A percentile compares a stretch with the other conserved stretches of the same genome.
Evolutionary conservation across 257 asterid species (phyloP).

Genomic region (Solanum lycopersicoides): DNA sequence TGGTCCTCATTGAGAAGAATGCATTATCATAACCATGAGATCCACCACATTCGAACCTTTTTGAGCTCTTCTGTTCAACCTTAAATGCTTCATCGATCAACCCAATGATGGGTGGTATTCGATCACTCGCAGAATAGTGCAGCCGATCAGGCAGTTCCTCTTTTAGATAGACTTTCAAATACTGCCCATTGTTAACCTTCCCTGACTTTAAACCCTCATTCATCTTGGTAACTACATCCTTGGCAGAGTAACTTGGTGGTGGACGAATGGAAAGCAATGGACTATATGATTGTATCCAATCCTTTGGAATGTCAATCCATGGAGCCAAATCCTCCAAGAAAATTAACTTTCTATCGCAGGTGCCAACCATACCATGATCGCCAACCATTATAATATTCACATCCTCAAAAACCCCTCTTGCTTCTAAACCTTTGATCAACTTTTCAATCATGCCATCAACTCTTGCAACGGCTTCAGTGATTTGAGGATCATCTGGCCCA

Average conservation of each 20-base stretch:
- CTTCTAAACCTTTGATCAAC: constrained; percentile 49
- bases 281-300: constrained; percentile 52
- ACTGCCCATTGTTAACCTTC: constrained; percentile 37
- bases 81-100: constrained; percentile 50
- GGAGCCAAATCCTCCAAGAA: constrained; percentile 44
- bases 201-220: constrained; percentile 61
- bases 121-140: constrained; percentile 40
- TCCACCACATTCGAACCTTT: constrained; percentile 61
- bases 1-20: constrained; percentile 64
- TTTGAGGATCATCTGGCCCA: constrained; percentile 55
- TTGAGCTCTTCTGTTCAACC: constrained; percentile 39
- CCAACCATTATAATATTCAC: constrained; percentile 49
- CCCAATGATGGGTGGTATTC: constrained; percentile 64
- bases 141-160: constrained; percentile 59
- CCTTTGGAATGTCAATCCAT: constrained; percentile 39
- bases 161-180: constrained; percentile 55
- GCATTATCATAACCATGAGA: constrained; percentile 74
- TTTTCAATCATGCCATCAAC: constrained; percentile 46
- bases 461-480: constrained; percentile 41
- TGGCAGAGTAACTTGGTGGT: constrained; percentile 12
- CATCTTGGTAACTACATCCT: constrained; percentile 48
- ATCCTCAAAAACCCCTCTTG: constrained; percentile 56
- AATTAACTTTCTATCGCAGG: constrained; percentile 55
- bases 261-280: constrained; percentile 60
- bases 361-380: constrained; percentile 80